A percentile compares a stretch with the other conserved stretches of the same genome.
phyloP scores from a whole-genome alignment of 345 rosid genomes.

The Eucalyptus erythrocorys region DNA sequence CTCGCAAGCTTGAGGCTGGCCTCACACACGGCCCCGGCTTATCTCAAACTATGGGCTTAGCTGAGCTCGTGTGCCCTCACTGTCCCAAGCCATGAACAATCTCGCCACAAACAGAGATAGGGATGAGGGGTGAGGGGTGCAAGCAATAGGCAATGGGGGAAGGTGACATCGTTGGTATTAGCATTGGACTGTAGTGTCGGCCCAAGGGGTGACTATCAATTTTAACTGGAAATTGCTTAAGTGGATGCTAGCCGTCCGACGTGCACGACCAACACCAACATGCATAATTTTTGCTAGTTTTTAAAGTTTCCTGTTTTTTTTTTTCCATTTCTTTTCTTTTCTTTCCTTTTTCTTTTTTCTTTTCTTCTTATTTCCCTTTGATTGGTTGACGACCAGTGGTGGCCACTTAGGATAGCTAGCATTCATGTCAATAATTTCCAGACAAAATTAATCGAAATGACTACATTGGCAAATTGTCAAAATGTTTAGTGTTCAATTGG shows the following conservation, averaged over 20 bases:
- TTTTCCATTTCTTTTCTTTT: neutral
- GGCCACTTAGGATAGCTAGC: neutral
- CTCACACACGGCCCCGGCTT: rapidly evolving
- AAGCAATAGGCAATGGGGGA: neutral
- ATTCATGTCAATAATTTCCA: rapidly evolving
- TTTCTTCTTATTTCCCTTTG: neutral
- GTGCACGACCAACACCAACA: rapidly evolving
- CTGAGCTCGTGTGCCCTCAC: neutral
- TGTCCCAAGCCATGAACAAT: neutral
- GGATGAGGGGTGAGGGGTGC: neutral
- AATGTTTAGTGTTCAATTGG: neutral
- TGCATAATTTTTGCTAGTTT: neutral
- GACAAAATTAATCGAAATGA: rapidly evolving
- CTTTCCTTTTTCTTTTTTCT: neutral
- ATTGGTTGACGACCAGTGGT: rapidly evolving
- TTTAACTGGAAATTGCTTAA: rapidly evolving
- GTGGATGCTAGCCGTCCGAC: rapidly evolving
- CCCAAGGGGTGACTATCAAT: neutral
- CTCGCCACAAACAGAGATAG: neutral
- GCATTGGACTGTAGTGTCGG: rapidly evolving
- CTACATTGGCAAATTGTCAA: neutral
- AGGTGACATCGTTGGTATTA: neutral
- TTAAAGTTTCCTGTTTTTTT: rapidly evolving
- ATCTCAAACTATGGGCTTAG: neutral
- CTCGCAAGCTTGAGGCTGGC: neutral